Conservation (phyloP, 169 alveolate genomes). For the Cryptosporidium sp. region DNA sequence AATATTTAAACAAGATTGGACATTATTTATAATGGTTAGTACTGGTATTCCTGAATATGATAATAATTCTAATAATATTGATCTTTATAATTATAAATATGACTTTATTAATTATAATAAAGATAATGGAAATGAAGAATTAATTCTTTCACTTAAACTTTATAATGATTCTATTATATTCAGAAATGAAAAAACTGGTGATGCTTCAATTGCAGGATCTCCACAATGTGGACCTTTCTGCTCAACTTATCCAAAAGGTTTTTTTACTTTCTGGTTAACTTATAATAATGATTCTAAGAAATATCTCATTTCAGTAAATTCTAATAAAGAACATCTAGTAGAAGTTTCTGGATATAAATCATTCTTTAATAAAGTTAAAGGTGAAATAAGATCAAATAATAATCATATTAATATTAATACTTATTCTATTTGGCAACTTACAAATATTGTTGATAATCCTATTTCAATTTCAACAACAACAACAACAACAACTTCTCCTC, state of each 20-base stretch:
- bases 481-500: conserved; percentile 31
- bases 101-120: neutral
- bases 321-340: conserved; percentile 4
- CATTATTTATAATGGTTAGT: neutral
- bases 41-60: neutral
- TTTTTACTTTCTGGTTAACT: conserved; percentile 26
- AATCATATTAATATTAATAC: neutral
- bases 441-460: neutral
- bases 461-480: conserved; percentile 18
- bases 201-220: conserved; percentile 12
- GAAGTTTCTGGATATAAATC: conserved; percentile 24
- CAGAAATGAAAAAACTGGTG: neutral
- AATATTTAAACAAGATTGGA: conserved; percentile 8
- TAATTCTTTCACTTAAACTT: neutral
- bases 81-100: neutral
- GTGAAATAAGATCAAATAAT: neutral
- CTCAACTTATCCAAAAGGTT: conserved; percentile 15
- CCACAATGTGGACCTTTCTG: conserved; percentile 7
- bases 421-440: conserved; percentile 7
- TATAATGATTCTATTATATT: neutral
- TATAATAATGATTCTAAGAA: conserved; percentile 8
- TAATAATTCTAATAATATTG: neutral
- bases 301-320: conserved; percentile 1
- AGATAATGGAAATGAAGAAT: neutral
- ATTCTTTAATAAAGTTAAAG: conserved; percentile 3